Evolutionary conservation across 2,329 filamentous ascomycete species (phyloP), one percentile per base, ranked within the genome.

Genomic region (Lasiodiplodia theobromae): DNA sequence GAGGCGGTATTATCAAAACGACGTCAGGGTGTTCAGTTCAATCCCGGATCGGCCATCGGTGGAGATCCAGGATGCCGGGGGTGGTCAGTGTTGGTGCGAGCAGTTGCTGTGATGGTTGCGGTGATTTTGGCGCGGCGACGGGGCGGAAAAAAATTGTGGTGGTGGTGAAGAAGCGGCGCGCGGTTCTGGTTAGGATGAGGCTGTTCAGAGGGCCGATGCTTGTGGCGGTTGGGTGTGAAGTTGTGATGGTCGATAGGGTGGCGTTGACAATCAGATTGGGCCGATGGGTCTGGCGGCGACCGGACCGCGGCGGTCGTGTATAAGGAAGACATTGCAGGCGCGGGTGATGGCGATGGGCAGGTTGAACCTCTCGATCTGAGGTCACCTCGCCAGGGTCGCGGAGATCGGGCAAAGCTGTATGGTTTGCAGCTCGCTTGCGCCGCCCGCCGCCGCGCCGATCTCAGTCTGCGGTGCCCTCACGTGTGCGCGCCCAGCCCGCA

Each of bases 351-450:
- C 54, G 65, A 67, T 58, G 47, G 53, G 65, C 65, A 67, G 65
- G 65, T 64, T 52, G 60, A 52, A 64, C 44, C 60, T 64, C n/a
- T 38, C 60, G 60, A 64, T 64, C 60, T 38, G 44, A 37, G 21
- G 44, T 64, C 23, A 18, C n/a, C 5, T 12, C 47, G 28, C 60
- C 60, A 52, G 60, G 60, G 60, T 64, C 47, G 16, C 60, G 60
- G 2, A 51, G 60, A 64, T 64, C 60, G 60, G 60, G 60, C 60
- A 38, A 34, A 21, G 60, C 60, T 64, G 60, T 64, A 64, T 64
- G 60, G 60, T 64, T 64, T 64, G 60, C 60, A 64, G 60, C 60
- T 64, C 60, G 60, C 60, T 64, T 64, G 60, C 40, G 40, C 60
- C 28, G 40, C 58, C 58, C 40, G 21, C 21, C 18, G 44, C 14